Conservation (phyloP, 306 rosid species). For the Vigna angularis region DNA sequence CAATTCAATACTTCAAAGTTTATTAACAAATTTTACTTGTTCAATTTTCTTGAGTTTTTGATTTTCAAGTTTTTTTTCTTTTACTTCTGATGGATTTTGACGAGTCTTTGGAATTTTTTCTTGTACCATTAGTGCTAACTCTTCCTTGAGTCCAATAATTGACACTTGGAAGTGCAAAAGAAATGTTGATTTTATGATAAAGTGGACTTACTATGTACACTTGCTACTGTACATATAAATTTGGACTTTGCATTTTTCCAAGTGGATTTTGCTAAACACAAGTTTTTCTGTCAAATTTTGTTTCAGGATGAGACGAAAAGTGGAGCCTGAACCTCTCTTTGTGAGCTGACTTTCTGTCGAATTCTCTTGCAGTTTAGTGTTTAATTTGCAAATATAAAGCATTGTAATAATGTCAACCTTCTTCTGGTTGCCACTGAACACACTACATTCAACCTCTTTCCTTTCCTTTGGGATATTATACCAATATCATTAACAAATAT, state of each 20-base stretch:
- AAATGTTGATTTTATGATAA: background rate
- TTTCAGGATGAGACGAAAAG: slow-evolving; percentile 86
- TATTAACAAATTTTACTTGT: background rate
- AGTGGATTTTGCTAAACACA: slow-evolving; percentile 24
- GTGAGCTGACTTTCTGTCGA: slow-evolving; percentile 35
- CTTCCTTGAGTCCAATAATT: background rate
- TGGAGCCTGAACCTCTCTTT: slow-evolving; percentile 82
- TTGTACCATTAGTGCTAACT: background rate
- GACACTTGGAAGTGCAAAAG: background rate
- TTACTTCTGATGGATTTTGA: background rate
- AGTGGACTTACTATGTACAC: background rate
- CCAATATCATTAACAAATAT: no score
- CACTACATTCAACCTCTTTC: background rate
- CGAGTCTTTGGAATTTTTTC: background rate
- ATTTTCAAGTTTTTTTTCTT: slow-evolving; percentile 4
- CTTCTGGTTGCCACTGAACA: background rate
- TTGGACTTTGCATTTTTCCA: background rate
- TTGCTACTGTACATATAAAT: background rate
- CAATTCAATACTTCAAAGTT: background rate
- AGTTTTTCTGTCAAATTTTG: slow-evolving; percentile 38
- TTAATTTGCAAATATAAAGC: slow-evolving; percentile 12
- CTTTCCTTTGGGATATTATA: background rate
- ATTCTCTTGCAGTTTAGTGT: slow-evolving; percentile 10
- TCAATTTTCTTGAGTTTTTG: background rate
- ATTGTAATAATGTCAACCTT: slow-evolving; percentile 1